A percentile compares a stretch with the other conserved stretches of the same genome.
phyloP scores from a whole-genome alignment of 495 filamentous ascomycete genomes.

The Astrothelium subdiscretum region DNA sequence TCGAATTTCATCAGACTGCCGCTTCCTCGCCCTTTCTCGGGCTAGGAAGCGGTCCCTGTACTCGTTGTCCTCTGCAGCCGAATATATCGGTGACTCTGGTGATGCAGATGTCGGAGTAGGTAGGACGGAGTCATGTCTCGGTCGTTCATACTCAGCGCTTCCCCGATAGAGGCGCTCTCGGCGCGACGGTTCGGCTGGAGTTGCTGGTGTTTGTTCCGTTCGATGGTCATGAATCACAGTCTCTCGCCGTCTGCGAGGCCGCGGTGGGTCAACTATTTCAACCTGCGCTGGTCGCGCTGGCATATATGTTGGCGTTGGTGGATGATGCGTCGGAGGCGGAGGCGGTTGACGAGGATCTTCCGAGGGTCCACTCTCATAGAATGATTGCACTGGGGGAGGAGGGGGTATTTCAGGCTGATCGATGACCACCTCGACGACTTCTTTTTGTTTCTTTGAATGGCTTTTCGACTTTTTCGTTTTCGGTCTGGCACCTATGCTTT shows the following conservation, averaged over 20 bases:
- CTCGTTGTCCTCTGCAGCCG: neutral
- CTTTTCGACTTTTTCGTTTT: neutral
- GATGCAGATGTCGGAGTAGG: neutral
- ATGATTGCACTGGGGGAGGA: neutral
- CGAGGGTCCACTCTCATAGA: neutral
- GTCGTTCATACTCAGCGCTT: neutral
- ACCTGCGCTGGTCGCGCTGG: neutral
- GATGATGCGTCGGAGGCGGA: neutral
- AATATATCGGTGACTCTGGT: neutral
- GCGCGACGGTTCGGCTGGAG: neutral
- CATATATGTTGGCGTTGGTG: neutral
- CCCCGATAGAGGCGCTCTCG: neutral
- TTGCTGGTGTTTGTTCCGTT: neutral
- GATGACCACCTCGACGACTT: neutral
- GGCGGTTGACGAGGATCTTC: neutral
- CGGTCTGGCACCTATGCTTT: neutral
- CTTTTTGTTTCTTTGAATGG: neutral
- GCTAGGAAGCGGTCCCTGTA: neutral
- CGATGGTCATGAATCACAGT: neutral
- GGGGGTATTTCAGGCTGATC: neutral
- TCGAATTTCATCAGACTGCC: neutral
- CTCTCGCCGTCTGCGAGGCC: neutral
- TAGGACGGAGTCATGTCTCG: neutral
- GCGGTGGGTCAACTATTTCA: neutral
- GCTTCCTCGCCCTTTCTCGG: neutral